Conservation (phyloP, 495 filamentous ascomycete species). For the Niebla homalea region DNA sequence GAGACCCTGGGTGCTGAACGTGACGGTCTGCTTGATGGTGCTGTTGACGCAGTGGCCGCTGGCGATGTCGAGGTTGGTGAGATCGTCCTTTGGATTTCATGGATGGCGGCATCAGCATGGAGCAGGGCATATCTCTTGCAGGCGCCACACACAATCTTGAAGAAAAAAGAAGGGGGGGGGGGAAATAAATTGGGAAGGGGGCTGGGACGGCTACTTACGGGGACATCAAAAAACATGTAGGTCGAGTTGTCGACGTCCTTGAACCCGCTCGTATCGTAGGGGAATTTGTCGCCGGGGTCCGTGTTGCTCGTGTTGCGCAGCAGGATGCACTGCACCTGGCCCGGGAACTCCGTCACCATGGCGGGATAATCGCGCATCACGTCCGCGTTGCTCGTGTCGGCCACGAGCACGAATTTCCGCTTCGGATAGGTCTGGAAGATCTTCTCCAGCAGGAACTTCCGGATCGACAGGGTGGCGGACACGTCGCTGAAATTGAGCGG, state of each 20-base stretch:
- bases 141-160: not conserved
- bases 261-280: constrained; percentile 64
- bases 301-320: constrained; percentile 61
- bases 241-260: constrained; percentile 41
- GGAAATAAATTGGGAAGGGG: not conserved
- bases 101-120: not conserved
- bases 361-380: constrained; percentile 63
- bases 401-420: constrained; percentile 62
- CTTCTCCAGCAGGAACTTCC: constrained; percentile 50
- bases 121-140: not conserved
- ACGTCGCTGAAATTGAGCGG: constrained; percentile 70
- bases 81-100: constrained; percentile 37
- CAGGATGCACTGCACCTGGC: constrained; percentile 65
- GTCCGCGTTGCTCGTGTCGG: constrained; percentile 66
- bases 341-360: constrained; percentile 48
- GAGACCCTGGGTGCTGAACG: constrained; percentile 53
- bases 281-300: constrained; percentile 47
- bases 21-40: constrained; percentile 50
- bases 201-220: constrained; percentile 19
- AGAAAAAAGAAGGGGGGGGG: not conserved
- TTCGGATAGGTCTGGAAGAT: constrained; percentile 63
- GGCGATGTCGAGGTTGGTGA: constrained; percentile 51
- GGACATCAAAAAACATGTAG: constrained; percentile 68
- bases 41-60: constrained; percentile 56
- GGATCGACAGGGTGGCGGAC: constrained; percentile 54